Evolutionary conservation across 225 moss, liverwort and hornwort genomes (phyloP).

Genomic region (Neckera pumila): DNA sequence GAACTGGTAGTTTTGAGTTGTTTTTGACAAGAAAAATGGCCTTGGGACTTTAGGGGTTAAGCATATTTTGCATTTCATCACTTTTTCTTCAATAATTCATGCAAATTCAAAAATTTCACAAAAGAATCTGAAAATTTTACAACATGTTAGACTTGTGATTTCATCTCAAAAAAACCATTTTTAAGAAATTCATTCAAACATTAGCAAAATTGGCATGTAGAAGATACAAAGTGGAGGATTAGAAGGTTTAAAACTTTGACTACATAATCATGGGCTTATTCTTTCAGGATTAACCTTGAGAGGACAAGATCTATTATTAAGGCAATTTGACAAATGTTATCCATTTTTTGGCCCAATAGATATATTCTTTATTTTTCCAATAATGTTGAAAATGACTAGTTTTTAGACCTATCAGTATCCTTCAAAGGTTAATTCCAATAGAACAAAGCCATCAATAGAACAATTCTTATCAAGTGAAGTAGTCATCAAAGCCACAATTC

Average conservation of each 20-base stretch:
- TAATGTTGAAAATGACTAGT: background rate
- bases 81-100: background rate
- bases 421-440: background rate
- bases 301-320: fast-evolving
- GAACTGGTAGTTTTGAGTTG: no score
- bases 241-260: background rate
- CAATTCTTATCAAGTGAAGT: no score
- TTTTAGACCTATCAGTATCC: background rate
- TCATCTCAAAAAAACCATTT: background rate
- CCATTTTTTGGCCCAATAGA: background rate
- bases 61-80: no score
- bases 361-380: no score
- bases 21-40: no score
- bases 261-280: background rate
- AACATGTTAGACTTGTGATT: background rate
- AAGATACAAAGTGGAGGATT: background rate
- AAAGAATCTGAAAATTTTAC: background rate
- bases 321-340: background rate
- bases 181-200: background rate
- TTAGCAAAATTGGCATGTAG: no score
- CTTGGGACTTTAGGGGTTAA: no score
- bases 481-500: no score
- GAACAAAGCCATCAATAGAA: no score
- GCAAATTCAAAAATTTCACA: background rate
- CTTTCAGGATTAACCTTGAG: background rate